A percentile compares a stretch with the other conserved stretches of the same genome.
phyloP scores from a whole-genome alignment of 345 rosid genomes.

The Kandelia obovata region DNA sequence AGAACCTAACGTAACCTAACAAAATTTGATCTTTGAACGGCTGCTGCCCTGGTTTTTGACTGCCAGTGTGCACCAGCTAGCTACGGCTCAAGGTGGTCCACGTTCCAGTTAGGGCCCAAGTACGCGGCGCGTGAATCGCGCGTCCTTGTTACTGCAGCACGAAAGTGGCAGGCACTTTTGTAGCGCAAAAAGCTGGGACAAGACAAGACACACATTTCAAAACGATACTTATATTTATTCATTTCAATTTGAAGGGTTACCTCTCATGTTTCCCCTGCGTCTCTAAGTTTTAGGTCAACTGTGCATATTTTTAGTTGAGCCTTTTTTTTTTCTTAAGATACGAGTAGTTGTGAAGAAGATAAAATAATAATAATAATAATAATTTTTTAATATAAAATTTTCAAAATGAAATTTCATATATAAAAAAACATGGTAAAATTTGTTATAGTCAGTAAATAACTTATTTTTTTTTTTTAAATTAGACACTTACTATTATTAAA shows the following conservation, averaged over 20 bases:
- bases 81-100: slow-evolving; percentile 12
- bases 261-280: too few species aligned
- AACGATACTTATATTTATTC: too few species aligned
- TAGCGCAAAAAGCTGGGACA: not conserved
- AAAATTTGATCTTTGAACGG: not conserved
- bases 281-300: too few species aligned
- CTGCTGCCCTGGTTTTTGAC: too few species aligned
- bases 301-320: too few species aligned
- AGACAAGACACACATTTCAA: not conserved
- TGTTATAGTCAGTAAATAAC: too few species aligned
- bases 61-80: not conserved
- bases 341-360: not conserved
- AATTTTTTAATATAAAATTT: not conserved
- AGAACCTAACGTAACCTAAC: slow-evolving; percentile 22
- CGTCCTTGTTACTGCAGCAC: not conserved
- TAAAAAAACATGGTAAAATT: too few species aligned
- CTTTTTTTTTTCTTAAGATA: not conserved
- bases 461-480: too few species aligned
- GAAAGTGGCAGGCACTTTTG: not conserved
- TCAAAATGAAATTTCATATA: too few species aligned
- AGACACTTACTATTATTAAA: too few species aligned
- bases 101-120: slow-evolving; percentile 1
- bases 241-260: too few species aligned
- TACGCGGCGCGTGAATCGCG: slow-evolving; percentile 14
- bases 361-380: not conserved